phyloP scores from a whole-genome alignment of 2,329 filamentous ascomycete genomes.

The Chrysoporthe cubensis region DNA sequence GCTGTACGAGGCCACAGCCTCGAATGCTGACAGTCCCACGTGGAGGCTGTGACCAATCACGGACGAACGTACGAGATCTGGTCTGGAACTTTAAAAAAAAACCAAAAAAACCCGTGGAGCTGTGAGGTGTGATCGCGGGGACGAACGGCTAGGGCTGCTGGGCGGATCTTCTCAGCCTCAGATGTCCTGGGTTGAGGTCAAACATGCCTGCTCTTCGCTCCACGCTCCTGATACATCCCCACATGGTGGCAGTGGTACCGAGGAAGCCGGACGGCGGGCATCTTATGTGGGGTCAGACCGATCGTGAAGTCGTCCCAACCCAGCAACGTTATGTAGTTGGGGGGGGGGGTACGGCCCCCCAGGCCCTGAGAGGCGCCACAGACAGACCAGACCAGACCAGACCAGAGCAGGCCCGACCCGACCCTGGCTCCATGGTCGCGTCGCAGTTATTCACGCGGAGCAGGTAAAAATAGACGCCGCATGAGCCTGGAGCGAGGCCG shows the following conservation, averaged over 20 bases:
- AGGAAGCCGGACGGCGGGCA: background rate
- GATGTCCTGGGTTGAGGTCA: background rate
- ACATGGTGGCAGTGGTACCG: background rate
- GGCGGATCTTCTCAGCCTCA: background rate
- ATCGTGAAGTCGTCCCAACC: background rate
- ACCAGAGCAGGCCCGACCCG: no score
- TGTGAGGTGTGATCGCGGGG: background rate
- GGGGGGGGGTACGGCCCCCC: background rate
- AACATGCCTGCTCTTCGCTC: background rate
- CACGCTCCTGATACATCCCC: background rate
- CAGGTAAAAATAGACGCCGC: no score
- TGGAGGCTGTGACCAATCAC: background rate
- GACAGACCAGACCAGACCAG: background rate
- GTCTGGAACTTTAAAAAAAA: background rate
- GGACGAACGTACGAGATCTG: background rate
- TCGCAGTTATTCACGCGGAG: no score
- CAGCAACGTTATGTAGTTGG: background rate
- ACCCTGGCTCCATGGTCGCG: no score
- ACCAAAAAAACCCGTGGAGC: background rate
- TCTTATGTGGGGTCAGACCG: background rate
- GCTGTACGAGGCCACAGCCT: slow-evolving; percentile 38
- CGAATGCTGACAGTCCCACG: background rate
- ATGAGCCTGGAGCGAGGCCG: no score
- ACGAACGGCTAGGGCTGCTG: background rate
- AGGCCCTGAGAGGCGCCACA: background rate